Evolutionary conservation across 345 rosid genomes (phyloP), one percentile per base, ranked within the genome.

Genomic region (Brassica cretica): DNA sequence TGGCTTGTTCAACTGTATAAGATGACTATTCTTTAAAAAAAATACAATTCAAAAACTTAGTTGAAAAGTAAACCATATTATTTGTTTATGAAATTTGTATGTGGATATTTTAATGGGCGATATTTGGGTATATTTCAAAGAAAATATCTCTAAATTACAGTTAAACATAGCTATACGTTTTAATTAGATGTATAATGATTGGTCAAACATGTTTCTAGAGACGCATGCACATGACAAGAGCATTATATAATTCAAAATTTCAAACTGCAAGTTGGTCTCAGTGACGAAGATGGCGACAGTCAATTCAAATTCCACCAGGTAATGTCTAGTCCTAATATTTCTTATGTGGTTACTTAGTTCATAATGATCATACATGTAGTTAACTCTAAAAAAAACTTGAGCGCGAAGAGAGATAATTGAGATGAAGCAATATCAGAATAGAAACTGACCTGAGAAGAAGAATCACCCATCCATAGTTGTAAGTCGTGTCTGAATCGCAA

Each of bases 401-500:
- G 19, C 58, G n/a, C 10, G 24, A 53, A 53, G 59, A 53, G 19
- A 53, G 21, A 53, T 49, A 2, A 4, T 49, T 51, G 18, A 51
- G 19, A 51, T 53, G 21, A 53, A 53, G 24, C 59, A 53, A 53
- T 15, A 53, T 16, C 10, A 53, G 59, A 16, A 53, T 2, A 53
- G 24, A 16, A 53, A 53, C 59, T 53, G 59, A 16, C 59, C 59
- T 53, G 21, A 16, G 24, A 53, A 16, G 24, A 53, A 53, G 10
- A 39, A 10, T 53, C 24, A 16, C 59, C 10, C 59, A 53, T 53
- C 59, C 59, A 53, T 53, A 53, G 59, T 53, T 2, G 6, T 16
- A 16, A 6, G 59, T 53, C 21, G 59, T 53, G 59, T 53, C 16
- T 67, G 73, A 53, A 67, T 67, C 70, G 63, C 74, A 73, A 73